These are phyloP conservation scores for Halenospora varia DNA, from an alignment of 495 filamentous ascomycete species.

Conservation along the genomic window DNA sequence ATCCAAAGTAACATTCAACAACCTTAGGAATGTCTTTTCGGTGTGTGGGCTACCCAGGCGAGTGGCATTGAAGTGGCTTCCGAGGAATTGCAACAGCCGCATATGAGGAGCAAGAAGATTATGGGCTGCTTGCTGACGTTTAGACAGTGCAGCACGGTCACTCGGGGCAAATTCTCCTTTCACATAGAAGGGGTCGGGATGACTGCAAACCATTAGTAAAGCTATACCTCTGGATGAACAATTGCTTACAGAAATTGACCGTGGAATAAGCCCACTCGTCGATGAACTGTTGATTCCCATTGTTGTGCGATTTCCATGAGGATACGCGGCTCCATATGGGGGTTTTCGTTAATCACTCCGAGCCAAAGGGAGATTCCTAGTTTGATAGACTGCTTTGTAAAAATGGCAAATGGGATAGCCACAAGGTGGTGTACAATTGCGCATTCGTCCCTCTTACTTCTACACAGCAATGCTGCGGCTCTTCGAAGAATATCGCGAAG, in stretches of 20 bases:
- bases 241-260: constrained; percentile 50
- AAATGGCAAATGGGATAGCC: constrained; percentile 82
- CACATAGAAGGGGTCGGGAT: constrained; percentile 81
- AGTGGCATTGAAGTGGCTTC: constrained; percentile 90
- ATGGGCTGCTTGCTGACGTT: constrained; percentile 71
- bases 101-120: constrained; percentile 81
- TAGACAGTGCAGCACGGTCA: constrained; percentile 69
- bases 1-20: constrained; percentile 71
- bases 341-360: constrained; percentile 94
- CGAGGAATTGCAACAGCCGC: constrained; percentile 80
- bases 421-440: constrained; percentile 82
- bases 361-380: constrained; percentile 94
- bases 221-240: too few relatives aligned
- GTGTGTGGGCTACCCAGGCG: constrained; percentile 74
- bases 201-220: too few relatives aligned
- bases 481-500: constrained; percentile 74
- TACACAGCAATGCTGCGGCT: constrained; percentile 81
- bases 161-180: constrained; percentile 92
- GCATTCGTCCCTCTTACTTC: constrained; percentile 64
- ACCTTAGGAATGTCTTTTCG: constrained; percentile 72
- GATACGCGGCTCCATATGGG: constrained; percentile 76
- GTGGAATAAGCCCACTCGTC: constrained; percentile 76
- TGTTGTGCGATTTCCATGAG: constrained; percentile 76
- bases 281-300: constrained; percentile 79
- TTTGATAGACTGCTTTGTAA: constrained; percentile 93